Evolutionary conservation across 2,329 filamentous ascomycete species (phyloP), one percentile per base, ranked within the genome.

Genomic region (Exophiala sideris): DNA sequence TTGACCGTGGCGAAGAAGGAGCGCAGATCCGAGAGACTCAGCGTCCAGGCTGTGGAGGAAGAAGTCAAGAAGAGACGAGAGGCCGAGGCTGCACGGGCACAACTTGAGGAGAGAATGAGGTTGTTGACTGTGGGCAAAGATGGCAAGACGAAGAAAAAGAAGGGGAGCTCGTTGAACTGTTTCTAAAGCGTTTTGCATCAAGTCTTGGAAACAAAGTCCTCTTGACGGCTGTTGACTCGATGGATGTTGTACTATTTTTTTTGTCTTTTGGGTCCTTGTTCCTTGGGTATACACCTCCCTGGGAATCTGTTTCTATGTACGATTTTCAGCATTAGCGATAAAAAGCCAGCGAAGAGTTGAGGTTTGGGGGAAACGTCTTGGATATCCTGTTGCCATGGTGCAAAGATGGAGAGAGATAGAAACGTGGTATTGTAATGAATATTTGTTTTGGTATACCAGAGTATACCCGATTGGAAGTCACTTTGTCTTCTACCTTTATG

Each of bases 81-180:
- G 59, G 91, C 95, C 34, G 94, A 99, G 76, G 84, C 88, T 61
- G 94, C 94, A 40, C 81, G 88, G 50, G 88, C 87, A 36, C 89
- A 95, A 66, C 82, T 99, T 21, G 92, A 99, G 74, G 90, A 95
- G 76, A 84, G 92, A 52, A 99, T 99, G 85, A 91, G 92, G 67
- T 86, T 88, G 54, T 87, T 94, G 70, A 91, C 86, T 73, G 57
- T 59, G 33, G 56, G 55, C 9, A 57, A 60, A 29, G 58, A 62
- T 33, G 59, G 59, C 12, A 84, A 81, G 68, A 87, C 88, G 76
- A 94, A 95, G 79, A 96, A 92, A 81, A 91, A 95, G 74, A 79
- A 79, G 83, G 96, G 95, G 82, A 85, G 87, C 66, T 91, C 88
- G 63, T 81, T 99, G 73, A 97, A 96, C 78, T 99, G 94, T 81